A percentile compares a stretch with the other conserved stretches of the same genome.
phyloP scores from a whole-genome alignment of 768 basidiomycete species.

The Fomitopsis pulvina region DNA sequence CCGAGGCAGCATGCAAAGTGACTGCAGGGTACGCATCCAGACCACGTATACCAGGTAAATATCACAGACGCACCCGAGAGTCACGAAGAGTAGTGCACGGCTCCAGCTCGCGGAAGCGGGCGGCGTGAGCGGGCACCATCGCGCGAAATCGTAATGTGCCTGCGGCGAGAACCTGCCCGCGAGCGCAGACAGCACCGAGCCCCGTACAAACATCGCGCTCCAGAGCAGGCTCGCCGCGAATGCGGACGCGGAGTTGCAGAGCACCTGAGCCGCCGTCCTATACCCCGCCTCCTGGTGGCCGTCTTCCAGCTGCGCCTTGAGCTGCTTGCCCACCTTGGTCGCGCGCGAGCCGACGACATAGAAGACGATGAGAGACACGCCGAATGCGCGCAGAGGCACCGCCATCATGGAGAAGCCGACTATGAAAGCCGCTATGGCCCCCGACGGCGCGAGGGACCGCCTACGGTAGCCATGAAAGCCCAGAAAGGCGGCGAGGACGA shows the following conservation, averaged over 20 bases:
- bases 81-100: slow-evolving; percentile 53
- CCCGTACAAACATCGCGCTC: slow-evolving; percentile 51
- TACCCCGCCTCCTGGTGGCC: slow-evolving; percentile 72
- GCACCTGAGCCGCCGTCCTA: slow-evolving; percentile 72
- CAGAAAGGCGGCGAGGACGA: slow-evolving; percentile 45
- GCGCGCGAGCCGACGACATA: slow-evolving; percentile 78
- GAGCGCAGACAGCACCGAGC: slow-evolving; percentile 18
- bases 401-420: slow-evolving; percentile 72
- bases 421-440: slow-evolving; percentile 69
- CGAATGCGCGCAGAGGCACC: slow-evolving; percentile 59
- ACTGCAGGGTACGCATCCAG: slow-evolving; percentile 29
- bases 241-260: slow-evolving; percentile 72
- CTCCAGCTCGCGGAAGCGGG: slow-evolving; percentile 44
- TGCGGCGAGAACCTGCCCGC: slow-evolving; percentile 11
- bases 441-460: slow-evolving; percentile 69
- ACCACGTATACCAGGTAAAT: not conserved
- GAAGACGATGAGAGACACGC: slow-evolving; percentile 62
- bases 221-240: slow-evolving; percentile 54
- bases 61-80: slow-evolving; percentile 50
- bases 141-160: slow-evolving; percentile 29
- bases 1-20: slow-evolving; percentile 88
- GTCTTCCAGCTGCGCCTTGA: slow-evolving; percentile 72
- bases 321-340: slow-evolving; percentile 78
- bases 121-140: slow-evolving; percentile 60
- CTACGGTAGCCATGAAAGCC: slow-evolving; percentile 66